phyloP scores from a whole-genome alignment of 2,329 filamentous ascomycete genomes.

The Aspergillus caelatus region DNA sequence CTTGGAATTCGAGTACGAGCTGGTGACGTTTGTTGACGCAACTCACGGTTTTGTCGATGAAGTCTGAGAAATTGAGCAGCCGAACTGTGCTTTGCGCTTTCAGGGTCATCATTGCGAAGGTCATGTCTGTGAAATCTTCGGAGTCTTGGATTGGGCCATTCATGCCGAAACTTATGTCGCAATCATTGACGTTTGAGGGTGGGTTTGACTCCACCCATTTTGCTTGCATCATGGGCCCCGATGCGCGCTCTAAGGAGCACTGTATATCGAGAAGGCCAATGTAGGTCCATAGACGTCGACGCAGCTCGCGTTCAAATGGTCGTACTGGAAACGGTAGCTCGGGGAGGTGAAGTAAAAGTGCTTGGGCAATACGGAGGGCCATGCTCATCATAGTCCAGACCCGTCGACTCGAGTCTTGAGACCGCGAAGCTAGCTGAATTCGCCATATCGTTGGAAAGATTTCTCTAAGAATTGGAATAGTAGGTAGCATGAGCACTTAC shows the following conservation, averaged over 20 bases:
- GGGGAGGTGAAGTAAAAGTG: conserved; percentile 32
- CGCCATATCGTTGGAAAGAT: background rate
- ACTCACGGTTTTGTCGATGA: conserved; percentile 25
- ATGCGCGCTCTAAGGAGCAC: conserved; percentile 33
- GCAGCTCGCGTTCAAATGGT: conserved; percentile 35
- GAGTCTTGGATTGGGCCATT: conserved; percentile 18
- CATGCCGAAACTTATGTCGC: conserved; percentile 31
- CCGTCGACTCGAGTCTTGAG: conserved; percentile 35
- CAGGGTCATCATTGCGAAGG: conserved; percentile 25
- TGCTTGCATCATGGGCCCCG: conserved; percentile 38
- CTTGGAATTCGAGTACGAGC: conserved; percentile 29
- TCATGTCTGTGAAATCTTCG: conserved; percentile 33
- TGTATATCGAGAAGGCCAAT: conserved; percentile 35
- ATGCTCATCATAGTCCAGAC: conserved; percentile 39
- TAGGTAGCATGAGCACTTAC: conserved; percentile 15
- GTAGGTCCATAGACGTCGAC: conserved; percentile 32
- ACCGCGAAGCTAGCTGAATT: conserved; percentile 20
- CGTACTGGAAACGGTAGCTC: conserved; percentile 32
- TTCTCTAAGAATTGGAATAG: background rate
- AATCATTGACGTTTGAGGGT: conserved; percentile 33
- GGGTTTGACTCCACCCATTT: conserved; percentile 30
- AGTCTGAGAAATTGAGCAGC: conserved; percentile 28
- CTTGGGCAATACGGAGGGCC: conserved; percentile 35
- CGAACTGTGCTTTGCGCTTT: conserved; percentile 27
- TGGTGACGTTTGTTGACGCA: conserved; percentile 29